Evolutionary conservation across 345 rosid genomes (phyloP).

Genomic region (Eucalyptus regnans): DNA sequence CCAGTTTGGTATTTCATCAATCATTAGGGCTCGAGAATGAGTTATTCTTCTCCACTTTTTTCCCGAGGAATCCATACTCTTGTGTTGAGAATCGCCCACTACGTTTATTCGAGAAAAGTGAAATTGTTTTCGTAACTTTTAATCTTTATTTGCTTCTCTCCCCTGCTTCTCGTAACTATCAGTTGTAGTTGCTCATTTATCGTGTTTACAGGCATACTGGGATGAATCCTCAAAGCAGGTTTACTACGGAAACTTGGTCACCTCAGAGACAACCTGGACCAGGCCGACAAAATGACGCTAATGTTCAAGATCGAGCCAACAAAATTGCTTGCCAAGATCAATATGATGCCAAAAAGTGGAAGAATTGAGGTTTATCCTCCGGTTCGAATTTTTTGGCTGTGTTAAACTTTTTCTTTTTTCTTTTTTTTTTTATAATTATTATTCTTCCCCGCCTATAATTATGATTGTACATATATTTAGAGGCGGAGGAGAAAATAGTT

Average conservation of each 20-base stretch:
- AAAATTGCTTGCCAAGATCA: background rate
- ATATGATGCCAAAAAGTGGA: background rate
- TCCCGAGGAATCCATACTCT: background rate
- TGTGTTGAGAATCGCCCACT: background rate
- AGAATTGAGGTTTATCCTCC: background rate
- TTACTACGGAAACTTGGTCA: slow-evolving; percentile 44
- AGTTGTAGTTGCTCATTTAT: background rate
- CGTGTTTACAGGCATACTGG: slow-evolving; percentile 31
- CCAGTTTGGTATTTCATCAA: background rate
- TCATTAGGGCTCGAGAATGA: background rate
- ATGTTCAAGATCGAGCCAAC: background rate
- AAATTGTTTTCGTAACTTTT: background rate
- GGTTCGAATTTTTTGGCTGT: background rate
- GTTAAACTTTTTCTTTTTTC: background rate
- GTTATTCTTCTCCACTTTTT: background rate
- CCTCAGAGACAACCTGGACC: slow-evolving; percentile 57
- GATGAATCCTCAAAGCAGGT: slow-evolving; percentile 51
- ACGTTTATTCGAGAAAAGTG: background rate
- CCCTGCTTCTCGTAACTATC: background rate
- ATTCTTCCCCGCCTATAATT: background rate
- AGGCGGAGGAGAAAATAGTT: background rate
- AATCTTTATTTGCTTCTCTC: background rate
- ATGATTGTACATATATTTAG: background rate
- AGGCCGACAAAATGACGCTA: slow-evolving; percentile 24
- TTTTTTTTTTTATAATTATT: background rate